A percentile compares a stretch with the other conserved stretches of the same genome.
phyloP scores from a whole-genome alignment of 2,329 filamentous ascomycete genomes.

The Trichoderma sp. region DNA sequence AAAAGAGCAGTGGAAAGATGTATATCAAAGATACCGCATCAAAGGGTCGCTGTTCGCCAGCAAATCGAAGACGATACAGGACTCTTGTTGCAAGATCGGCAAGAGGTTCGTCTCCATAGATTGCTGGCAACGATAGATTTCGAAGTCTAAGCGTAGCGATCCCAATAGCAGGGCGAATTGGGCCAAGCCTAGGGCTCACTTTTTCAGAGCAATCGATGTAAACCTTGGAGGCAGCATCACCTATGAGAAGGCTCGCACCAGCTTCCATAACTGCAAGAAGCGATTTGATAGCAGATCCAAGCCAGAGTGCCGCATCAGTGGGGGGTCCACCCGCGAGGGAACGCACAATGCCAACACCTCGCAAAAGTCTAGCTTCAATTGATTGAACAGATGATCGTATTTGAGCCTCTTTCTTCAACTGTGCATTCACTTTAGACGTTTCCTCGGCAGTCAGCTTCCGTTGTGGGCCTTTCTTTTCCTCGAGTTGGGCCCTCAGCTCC shows the following conservation, averaged over 20 bases:
- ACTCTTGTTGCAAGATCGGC: conserved; percentile 84
- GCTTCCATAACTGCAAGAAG: conserved; percentile 75
- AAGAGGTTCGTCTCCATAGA: conserved; percentile 76
- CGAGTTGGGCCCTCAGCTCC: conserved; percentile 81
- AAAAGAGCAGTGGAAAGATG: conserved; percentile 76
- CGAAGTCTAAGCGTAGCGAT: conserved; percentile 82
- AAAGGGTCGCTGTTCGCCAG: conserved; percentile 91
- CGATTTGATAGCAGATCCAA: conserved; percentile 75
- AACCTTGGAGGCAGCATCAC: conserved; percentile 73
- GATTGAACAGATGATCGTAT: conserved; percentile 73
- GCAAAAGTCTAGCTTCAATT: conserved; percentile 70
- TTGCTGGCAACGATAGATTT: conserved; percentile 70
- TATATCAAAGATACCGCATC: conserved; percentile 88
- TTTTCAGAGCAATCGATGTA: conserved; percentile 80
- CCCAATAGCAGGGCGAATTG: conserved; percentile 79
- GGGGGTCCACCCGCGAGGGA: conserved; percentile 83
- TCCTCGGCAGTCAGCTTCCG: conserved; percentile 92
- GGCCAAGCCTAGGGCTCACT: conserved; percentile 71
- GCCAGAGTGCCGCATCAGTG: conserved; percentile 87
- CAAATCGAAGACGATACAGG: conserved; percentile 85
- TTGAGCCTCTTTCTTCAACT: conserved; percentile 80
- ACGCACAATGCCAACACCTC: conserved; percentile 83
- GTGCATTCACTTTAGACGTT: conserved; percentile 84
- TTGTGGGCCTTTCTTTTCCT: conserved; percentile 88
- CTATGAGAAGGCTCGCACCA: conserved; percentile 79